Evolutionary conservation across 2,329 filamentous ascomycete species (phyloP), one percentile per base, ranked within the genome.

Genomic region (Diaporthe vaccinii): DNA sequence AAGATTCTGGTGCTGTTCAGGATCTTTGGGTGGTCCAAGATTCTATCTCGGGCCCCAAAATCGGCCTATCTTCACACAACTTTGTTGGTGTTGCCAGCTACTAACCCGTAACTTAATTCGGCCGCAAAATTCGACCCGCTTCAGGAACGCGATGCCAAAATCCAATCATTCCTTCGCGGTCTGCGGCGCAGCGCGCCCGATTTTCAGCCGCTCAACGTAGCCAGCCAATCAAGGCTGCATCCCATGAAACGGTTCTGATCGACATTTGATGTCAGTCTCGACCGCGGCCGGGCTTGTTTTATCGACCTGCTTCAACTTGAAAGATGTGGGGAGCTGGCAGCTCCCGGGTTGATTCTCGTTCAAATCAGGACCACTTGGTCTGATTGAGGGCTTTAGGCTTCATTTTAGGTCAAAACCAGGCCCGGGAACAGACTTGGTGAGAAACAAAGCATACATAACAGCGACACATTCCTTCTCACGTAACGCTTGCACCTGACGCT

Each of bases 191-290:
- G 57, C 57, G 44, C 44, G 44, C 28, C 34, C 20, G 9, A 39
- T 39, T 36, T 25, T 36, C 53, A 72, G 55, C 55, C 55, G 14
- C 41, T 15, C 31, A 2, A 22, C 15, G 8, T n/a, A 28, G 44
- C n/a, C 31, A 28, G n/a, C 70, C 70, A 72, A 72, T 53, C 14
- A 72, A 34, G 44, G 22, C 10, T 4, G n/a, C 46, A 31, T 41
- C 44, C 31, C 31, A 14, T 53, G 70, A 62, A 61, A 62, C 57
- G 44, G 34, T 62, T 31, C 44, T 68, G 65, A 53, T 53, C 31
- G 65, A 68, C 46, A 39, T 53, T 51, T 72, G 70, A 72, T 41
- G 44, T 12, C 9, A 62, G 70, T 72, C 51, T 72, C 70, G 57
- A 72, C 70, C 70, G 57, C 57, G 70, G 70, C 39, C 69, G 51